Evolutionary conservation across 306 rosid species (phyloP).

Genomic region (Gillenia trifoliata): DNA sequence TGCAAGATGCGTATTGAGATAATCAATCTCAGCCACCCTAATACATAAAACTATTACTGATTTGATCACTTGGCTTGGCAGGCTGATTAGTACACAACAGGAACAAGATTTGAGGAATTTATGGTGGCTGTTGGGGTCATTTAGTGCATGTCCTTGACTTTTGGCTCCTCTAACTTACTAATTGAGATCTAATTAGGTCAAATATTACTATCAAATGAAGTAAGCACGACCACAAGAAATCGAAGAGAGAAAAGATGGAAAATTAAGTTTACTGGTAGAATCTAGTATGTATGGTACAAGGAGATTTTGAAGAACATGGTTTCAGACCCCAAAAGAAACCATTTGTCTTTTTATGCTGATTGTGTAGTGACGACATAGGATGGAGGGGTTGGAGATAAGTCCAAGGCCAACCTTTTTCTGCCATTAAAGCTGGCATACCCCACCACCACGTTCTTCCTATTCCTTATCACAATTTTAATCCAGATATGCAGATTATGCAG

Average conservation of each 20-base stretch:
- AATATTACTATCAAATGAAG: background rate
- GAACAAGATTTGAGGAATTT: slow-evolving; percentile 4
- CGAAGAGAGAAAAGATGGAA: background rate
- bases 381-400: slow-evolving; percentile 12
- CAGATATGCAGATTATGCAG: background rate
- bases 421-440: slow-evolving; percentile 30
- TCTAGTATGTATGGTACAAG: background rate
- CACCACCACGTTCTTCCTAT: slow-evolving; percentile 12
- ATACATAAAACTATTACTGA: background rate
- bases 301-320: background rate
- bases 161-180: background rate
- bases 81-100: background rate
- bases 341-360: slow-evolving; percentile 43
- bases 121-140: background rate
- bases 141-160: slow-evolving; percentile 1
- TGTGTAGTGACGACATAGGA: slow-evolving; percentile 22
- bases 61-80: background rate
- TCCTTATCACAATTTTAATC: background rate
- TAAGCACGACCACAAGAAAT: background rate
- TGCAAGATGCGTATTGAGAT: background rate
- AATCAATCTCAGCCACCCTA: background rate
- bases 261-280: background rate
- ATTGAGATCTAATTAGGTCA: background rate
- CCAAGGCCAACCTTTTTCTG: slow-evolving; percentile 49
- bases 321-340: slow-evolving; percentile 31